Base-by-base conservation (phyloP, 306 rosid species). In the Medicago lupulina region DNA sequence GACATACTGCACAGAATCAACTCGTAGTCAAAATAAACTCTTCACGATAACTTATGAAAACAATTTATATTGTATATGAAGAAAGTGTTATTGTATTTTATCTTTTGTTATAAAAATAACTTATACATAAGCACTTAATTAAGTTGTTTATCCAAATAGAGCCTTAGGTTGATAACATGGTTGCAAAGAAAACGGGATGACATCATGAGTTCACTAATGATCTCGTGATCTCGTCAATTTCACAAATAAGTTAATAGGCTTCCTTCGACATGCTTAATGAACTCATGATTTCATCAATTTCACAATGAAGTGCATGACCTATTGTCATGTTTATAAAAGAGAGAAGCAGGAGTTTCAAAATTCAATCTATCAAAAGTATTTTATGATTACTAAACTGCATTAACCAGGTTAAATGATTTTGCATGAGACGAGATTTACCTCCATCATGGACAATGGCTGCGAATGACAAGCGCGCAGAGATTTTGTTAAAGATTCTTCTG, bases 371-470 rank as follows among this genome's bases (percentile, higher is more conserved):
- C 38, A 34, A 34, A 34, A 34, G 38, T 34, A 34, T 34, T 34
- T 34, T 34, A 34, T 34, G 38, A 34, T 34, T 34, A 34, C 38
- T 34, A 34, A 34, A 6, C 38, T 34, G 7, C 38, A 4, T 34
- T 34, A 34, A 34, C 38, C 38, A 34, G 38, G 38, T 34, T 0
- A 34, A 34, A 34, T 34, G 38, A 6, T 34, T 34, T 34, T 34
- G 7, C 40, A 74, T 62, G 61, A 55, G 51, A 80, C 69, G 65
- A 34, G 67, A 84, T 51, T 82, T 86, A 96, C 99, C 98, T 89
- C 99, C 85, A 82, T 70, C 94, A 90, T 90, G 76, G 96, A 89
- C 87, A 90, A 85, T 9, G 99, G 99, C 71, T 96, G 99, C 40
- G 99, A 96, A 61, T 92, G 98, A 67, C 91, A 92, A 38, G 90